A percentile compares a stretch with the other conserved stretches of the same genome.
These are phyloP conservation scores for Penicillium canariense DNA, from an alignment of 495 filamentous ascomycete species.

Conservation along the genomic window DNA sequence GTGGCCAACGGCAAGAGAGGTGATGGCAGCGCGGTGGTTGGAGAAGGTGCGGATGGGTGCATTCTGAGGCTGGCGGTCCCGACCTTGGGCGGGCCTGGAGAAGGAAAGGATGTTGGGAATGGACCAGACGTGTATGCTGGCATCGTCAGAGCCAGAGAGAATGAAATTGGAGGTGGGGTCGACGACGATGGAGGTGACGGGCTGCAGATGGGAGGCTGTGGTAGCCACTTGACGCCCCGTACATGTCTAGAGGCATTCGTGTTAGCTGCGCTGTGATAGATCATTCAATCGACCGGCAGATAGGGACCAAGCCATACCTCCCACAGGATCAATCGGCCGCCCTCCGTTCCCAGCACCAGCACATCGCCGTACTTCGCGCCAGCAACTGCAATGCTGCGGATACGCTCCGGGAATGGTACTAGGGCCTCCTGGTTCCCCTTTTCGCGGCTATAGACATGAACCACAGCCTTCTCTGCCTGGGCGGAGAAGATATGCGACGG, in stretches of 20 bases:
- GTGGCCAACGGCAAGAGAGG: slow-evolving; percentile 63
- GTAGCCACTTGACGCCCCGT: slow-evolving; percentile 87
- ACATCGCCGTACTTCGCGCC: slow-evolving; percentile 61
- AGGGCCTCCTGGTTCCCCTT: slow-evolving; percentile 83
- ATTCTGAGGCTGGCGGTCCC: slow-evolving; percentile 42
- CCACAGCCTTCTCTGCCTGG: slow-evolving; percentile 83
- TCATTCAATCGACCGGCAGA: not conserved
- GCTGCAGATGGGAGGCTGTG: slow-evolving; percentile 82
- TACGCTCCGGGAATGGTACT: slow-evolving; percentile 81
- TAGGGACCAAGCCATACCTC: slow-evolving; percentile 59
- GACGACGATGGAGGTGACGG: slow-evolving; percentile 71
- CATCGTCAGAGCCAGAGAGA: slow-evolving; percentile 84
- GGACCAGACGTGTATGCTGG: slow-evolving; percentile 88
- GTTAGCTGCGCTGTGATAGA: slow-evolving; percentile 12
- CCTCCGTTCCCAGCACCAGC: slow-evolving; percentile 79
- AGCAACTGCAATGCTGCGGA: slow-evolving; percentile 67
- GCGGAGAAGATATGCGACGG: slow-evolving; percentile 85
- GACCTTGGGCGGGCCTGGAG: slow-evolving; percentile 38
- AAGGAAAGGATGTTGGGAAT: slow-evolving; percentile 70
- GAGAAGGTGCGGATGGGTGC: slow-evolving; percentile 66
- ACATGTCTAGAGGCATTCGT: slow-evolving; percentile 55
- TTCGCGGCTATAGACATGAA: slow-evolving; percentile 84
- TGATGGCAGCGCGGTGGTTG: slow-evolving; percentile 78
- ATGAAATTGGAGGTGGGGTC: slow-evolving; percentile 73
- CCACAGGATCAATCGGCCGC: slow-evolving; percentile 86